Conservation (phyloP, 768 basidiomycete species). For the Royoungia palumana region DNA sequence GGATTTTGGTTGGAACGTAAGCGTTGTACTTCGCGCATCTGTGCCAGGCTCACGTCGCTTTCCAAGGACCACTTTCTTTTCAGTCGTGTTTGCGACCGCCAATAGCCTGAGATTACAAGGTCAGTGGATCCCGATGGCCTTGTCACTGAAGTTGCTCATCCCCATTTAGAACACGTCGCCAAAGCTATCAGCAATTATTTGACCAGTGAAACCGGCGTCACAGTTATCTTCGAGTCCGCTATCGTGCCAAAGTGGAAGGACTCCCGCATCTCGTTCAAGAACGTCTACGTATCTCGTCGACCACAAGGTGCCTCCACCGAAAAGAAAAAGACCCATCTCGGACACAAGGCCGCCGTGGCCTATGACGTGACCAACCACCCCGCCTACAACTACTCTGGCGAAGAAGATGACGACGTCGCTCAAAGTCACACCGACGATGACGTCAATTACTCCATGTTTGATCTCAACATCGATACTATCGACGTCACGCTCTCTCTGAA, state of each 20-base stretch:
- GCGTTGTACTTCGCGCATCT: background rate
- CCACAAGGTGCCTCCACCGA: conserved; percentile 35
- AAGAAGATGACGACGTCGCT: conserved; percentile 50
- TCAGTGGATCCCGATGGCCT: conserved; percentile 28
- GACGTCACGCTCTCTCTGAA: conserved; percentile 91
- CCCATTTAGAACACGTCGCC: conserved; percentile 70
- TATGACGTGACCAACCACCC: conserved; percentile 80
- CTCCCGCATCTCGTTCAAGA: conserved; percentile 93
- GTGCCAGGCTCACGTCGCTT: conserved; percentile 2
- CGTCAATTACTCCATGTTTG: conserved; percentile 83
- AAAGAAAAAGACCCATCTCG: conserved; percentile 27
- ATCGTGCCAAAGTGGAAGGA: conserved; percentile 98
- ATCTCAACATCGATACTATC: conserved; percentile 89
- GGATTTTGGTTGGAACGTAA: conserved; percentile 85
- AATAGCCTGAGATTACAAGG: conserved; percentile 88
- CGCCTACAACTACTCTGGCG: conserved; percentile 57
- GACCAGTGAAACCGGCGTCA: conserved; percentile 90
- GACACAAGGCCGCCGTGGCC: conserved; percentile 58
- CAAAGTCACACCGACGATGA: conserved; percentile 47
- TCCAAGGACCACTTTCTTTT: conserved; percentile 88
- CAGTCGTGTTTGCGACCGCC: conserved; percentile 82
- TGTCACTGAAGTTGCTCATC: conserved; percentile 3
- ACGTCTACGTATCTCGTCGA: conserved; percentile 89
- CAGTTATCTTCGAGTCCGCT: conserved; percentile 94
- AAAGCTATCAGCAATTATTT: conserved; percentile 88